Percentiles rank a stretch among this genome's conserved stretches.
Conservation (phyloP, 768 basidiomycete genomes). For the Leucosporidium creatinivorum region DNA sequence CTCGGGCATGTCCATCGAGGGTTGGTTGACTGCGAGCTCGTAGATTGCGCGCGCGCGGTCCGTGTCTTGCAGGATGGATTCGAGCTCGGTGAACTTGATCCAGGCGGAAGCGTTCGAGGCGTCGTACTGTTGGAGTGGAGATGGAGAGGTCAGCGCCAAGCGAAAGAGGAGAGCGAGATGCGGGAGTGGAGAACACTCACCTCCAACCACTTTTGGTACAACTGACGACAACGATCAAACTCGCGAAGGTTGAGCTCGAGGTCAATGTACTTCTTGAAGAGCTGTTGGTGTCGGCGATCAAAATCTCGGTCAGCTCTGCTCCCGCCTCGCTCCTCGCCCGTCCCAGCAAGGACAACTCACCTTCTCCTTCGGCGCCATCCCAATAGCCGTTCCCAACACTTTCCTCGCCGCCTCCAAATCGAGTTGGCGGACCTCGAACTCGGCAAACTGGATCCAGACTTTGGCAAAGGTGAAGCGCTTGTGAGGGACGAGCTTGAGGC, state of each 20-base stretch:
- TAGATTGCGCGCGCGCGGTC: conserved; percentile 86
- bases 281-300: conserved; percentile 19
- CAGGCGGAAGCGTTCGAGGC: conserved; percentile 84
- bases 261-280: conserved; percentile 95
- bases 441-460: conserved; percentile 84
- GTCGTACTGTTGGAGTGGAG: conserved; percentile 57
- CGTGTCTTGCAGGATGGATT: conserved; percentile 77
- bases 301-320: background rate
- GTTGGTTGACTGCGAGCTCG: conserved; percentile 78
- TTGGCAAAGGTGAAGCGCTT: conserved; percentile 97
- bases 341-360: background rate
- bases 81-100: conserved; percentile 93
- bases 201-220: conserved; percentile 93
- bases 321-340: too few species aligned
- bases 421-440: conserved; percentile 79
- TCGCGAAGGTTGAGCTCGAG: conserved; percentile 90
- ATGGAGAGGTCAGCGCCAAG: conserved; percentile 5
- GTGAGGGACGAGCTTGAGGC: conserved; percentile 80
- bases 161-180: background rate
- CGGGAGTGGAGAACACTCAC: conserved; percentile 45
- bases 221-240: conserved; percentile 81
- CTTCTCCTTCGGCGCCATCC: conserved; percentile 91
- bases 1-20: conserved; percentile 87
- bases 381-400: conserved; percentile 79
- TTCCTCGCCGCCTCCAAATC: conserved; percentile 79